phyloP scores from a whole-genome alignment of 768 basidiomycete genomes.

The Pleurotus ostreatus region DNA sequence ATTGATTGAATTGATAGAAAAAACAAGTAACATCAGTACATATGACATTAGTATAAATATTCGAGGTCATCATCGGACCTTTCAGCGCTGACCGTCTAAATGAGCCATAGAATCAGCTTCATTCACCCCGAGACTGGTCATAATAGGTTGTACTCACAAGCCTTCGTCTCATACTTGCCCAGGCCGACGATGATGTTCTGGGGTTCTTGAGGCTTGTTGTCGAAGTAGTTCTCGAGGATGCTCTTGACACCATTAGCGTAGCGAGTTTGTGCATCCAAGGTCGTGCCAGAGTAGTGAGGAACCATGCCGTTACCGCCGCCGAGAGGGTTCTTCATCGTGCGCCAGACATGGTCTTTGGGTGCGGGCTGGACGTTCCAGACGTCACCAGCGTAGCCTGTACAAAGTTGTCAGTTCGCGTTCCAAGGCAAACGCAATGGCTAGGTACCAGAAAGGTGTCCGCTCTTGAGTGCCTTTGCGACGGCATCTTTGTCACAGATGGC shows the following conservation, averaged over 20 bases:
- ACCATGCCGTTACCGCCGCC: conserved; percentile 90
- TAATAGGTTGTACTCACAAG: conserved; percentile 30
- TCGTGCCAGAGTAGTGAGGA: conserved; percentile 84
- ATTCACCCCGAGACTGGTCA: neutral
- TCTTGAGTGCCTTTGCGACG: conserved; percentile 70
- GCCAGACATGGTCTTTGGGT: conserved; percentile 83
- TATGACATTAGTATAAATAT: neutral
- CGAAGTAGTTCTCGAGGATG: conserved; percentile 72
- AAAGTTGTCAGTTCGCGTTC: neutral
- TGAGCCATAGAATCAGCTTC: conserved; percentile 1
- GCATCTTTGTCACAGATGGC: conserved; percentile 87
- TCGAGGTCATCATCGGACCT: neutral
- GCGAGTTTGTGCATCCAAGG: conserved; percentile 83
- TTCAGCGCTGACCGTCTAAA: conserved; percentile 50
- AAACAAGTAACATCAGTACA: neutral
- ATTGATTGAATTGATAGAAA: neutral
- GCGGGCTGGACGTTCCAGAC: conserved; percentile 90
- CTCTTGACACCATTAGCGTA: conserved; percentile 72
- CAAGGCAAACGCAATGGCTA: neutral
- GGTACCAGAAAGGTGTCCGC: conserved; percentile 59
- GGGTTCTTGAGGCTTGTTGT: conserved; percentile 61
- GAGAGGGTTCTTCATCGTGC: conserved; percentile 74
- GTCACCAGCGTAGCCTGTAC: conserved; percentile 30
- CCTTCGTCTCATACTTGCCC: conserved; percentile 49
- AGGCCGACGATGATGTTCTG: conserved; percentile 78